Percentiles rank a stretch among this genome's conserved stretches.
phyloP scores from a whole-genome alignment of 495 filamentous ascomycete genomes.

The Hypoxylon cercidicola region DNA sequence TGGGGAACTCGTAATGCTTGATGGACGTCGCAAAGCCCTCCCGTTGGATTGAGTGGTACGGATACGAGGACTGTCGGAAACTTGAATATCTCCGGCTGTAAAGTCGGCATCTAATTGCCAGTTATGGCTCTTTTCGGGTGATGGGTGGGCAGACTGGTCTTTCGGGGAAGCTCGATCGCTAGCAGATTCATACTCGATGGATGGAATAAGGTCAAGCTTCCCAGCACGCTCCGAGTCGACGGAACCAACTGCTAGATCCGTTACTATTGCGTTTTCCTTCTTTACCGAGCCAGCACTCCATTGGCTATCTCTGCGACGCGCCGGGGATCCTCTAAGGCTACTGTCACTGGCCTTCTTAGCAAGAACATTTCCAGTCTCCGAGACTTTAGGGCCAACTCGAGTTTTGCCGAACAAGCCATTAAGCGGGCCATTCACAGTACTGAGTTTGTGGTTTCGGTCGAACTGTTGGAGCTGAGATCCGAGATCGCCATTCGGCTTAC shows the following conservation, averaged over 20 bases:
- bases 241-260: slow-evolving; percentile 7
- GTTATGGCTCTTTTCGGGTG: slow-evolving; percentile 60
- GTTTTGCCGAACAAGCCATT: slow-evolving; percentile 45
- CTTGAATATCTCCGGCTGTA: slow-evolving; percentile 68
- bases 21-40: slow-evolving; percentile 6
- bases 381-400: slow-evolving; percentile 44
- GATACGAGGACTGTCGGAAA: slow-evolving; percentile 69
- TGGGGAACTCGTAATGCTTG: slow-evolving; percentile 25
- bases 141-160: slow-evolving; percentile 52
- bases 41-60: slow-evolving; percentile 27
- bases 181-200: slow-evolving; percentile 56
- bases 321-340: slow-evolving; percentile 39
- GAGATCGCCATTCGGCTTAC: slow-evolving; percentile 33
- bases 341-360: slow-evolving; percentile 50
- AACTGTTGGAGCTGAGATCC: slow-evolving; percentile 40
- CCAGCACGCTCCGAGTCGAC: slow-evolving; percentile 1
- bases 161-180: slow-evolving; percentile 46
- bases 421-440: slow-evolving; percentile 19
- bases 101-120: slow-evolving; percentile 72
- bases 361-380: slow-evolving; percentile 48
- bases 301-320: slow-evolving; percentile 22
- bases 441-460: slow-evolving; percentile 41
- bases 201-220: slow-evolving; percentile 56
- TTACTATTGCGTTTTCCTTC: slow-evolving; percentile 19
- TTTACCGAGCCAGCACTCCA: slow-evolving; percentile 19